Evolutionary conservation across 2,329 filamentous ascomycete species (phyloP).

Genomic region (Colletotrichum viniferum): DNA sequence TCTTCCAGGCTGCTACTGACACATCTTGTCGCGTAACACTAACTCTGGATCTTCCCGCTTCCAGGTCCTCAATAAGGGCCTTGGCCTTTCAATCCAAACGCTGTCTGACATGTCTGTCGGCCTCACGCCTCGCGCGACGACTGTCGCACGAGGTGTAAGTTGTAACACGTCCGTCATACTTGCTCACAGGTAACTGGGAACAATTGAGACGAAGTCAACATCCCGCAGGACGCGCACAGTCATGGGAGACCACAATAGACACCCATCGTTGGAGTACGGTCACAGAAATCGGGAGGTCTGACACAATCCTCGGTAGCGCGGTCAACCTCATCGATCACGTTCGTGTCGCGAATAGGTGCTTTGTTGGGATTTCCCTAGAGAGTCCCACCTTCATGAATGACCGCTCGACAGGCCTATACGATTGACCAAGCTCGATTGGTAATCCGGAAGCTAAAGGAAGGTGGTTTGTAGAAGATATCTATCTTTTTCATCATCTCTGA

Average conservation of each 20-base stretch:
- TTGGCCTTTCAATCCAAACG: no score
- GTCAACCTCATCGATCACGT: neutral
- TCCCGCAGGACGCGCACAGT: no score
- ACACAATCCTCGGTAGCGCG: neutral
- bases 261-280: no score
- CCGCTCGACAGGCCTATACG: neutral
- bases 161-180: no score
- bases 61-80: accelerated
- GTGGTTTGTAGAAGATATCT: neutral
- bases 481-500: neutral
- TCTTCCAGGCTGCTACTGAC: neutral
- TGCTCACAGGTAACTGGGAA: no score
- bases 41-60: no score
- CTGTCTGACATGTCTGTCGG: no score
- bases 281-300: no score
- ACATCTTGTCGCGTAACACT: neutral
- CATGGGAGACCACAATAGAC: no score
- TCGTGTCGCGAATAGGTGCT: neutral
- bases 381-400: neutral
- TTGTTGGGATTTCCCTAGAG: neutral
- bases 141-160: no score
- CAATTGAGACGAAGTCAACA: no score
- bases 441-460: neutral
- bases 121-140: no score
- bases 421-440: neutral